A percentile compares a stretch with the other conserved stretches of the same genome.
These are phyloP conservation scores for Pouteria campechiana DNA, from an alignment of 179 eudicot species.

Conservation along the genomic window DNA sequence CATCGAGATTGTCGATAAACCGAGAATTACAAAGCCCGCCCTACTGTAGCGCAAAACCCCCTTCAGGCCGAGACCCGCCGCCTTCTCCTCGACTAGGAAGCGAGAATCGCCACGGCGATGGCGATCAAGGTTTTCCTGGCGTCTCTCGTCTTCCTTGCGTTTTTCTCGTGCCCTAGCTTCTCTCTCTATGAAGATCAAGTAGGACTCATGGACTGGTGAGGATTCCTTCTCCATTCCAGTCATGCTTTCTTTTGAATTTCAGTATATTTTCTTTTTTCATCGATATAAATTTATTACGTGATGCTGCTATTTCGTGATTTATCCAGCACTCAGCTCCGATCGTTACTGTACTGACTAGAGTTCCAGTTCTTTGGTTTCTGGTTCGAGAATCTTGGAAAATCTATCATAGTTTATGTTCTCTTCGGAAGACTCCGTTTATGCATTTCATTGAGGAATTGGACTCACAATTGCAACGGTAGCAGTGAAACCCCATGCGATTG, in stretches of 20 bases:
- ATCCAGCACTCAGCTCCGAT: not conserved
- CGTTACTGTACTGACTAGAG: not conserved
- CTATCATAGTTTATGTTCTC: too few species aligned
- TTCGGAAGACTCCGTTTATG: too few species aligned
- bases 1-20: too few species aligned
- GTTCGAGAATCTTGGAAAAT: too few species aligned
- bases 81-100: not conserved
- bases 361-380: too few species aligned
- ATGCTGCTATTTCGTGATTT: not conserved
- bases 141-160: conserved; percentile 25
- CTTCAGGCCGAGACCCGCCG: too few species aligned
- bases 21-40: too few species aligned
- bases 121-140: conserved; percentile 65
- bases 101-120: conserved; percentile 46
- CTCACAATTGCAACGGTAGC: too few species aligned
- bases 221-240: not conserved
- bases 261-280: conserved; percentile 1
- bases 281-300: not conserved
- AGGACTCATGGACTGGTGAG: conserved; percentile 89
- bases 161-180: conserved; percentile 18
- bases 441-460: too few species aligned
- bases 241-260: not conserved
- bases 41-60: too few species aligned
- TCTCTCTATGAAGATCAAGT: conserved; percentile 93
- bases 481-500: too few species aligned